Conservation (phyloP, 192 early-diverging fungal species). For the Entomortierella parvispora region DNA sequence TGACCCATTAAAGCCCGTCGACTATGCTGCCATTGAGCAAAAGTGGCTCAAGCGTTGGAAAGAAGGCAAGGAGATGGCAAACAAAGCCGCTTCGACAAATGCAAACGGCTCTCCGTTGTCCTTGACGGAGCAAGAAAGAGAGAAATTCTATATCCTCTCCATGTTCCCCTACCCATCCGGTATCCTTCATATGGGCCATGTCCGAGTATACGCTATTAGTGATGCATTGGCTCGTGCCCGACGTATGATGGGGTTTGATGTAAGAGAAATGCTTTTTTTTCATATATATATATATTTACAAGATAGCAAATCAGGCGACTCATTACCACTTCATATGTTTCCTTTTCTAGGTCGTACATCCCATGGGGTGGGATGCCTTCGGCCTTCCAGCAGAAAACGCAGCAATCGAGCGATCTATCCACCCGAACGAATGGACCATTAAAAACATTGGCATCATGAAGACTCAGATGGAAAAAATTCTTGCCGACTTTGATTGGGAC, state of each 20-base stretch:
- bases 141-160: slow-evolving; percentile 84
- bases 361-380: slow-evolving; percentile 99
- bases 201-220: slow-evolving; percentile 95
- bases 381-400: slow-evolving; percentile 99
- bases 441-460: slow-evolving; percentile 89
- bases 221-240: slow-evolving; percentile 86
- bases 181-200: slow-evolving; percentile 94
- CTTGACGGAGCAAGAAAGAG: slow-evolving; percentile 22
- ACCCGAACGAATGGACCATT: slow-evolving; percentile 85
- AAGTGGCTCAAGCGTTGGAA: slow-evolving; percentile 72
- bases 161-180: slow-evolving; percentile 99
- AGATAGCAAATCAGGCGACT: background rate
- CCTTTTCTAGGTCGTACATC: slow-evolving; percentile 72
- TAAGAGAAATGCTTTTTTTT: slow-evolving; percentile 29
- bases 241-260: slow-evolving; percentile 77
- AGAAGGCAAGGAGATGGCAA: slow-evolving; percentile 13
- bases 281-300: background rate
- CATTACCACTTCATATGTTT: background rate
- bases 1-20: slow-evolving; percentile 28
- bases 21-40: slow-evolving; percentile 66
- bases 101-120: too few species aligned
- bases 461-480: slow-evolving; percentile 76
- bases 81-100: background rate
- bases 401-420: slow-evolving; percentile 83
- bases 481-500: slow-evolving; percentile 92